Conservation (phyloP, 352 stramenopile species). For the Globisporangium recalcitrans region DNA sequence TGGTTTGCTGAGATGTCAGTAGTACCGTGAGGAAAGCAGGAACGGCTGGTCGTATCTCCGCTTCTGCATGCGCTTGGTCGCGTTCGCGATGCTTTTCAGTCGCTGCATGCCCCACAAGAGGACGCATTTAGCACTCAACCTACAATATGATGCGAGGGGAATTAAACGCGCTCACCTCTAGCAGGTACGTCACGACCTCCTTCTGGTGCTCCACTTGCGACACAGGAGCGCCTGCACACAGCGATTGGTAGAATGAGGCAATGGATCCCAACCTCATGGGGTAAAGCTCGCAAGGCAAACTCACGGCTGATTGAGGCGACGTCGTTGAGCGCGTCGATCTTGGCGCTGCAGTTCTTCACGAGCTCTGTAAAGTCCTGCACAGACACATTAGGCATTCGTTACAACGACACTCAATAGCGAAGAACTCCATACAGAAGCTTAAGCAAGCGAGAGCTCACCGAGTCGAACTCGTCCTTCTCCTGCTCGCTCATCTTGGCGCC, state of each 20-base stretch:
- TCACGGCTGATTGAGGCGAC: constrained; percentile 19
- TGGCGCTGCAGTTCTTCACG: constrained; percentile 58
- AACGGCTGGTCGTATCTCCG: constrained; percentile 61
- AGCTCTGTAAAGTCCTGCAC: constrained; percentile 64
- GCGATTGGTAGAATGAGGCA: background rate
- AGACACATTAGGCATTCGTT: background rate
- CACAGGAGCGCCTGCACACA: constrained; percentile 16
- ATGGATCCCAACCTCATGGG: background rate
- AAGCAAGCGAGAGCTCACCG: constrained; percentile 23
- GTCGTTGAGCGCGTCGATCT: constrained; percentile 53
- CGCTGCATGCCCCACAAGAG: too few relatives aligned
- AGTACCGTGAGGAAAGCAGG: constrained; percentile 51
- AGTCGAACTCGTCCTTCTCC: constrained; percentile 76
- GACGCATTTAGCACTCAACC: too few relatives aligned
- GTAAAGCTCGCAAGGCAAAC: background rate
- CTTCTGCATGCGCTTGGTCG: constrained; percentile 73
- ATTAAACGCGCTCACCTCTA: too few relatives aligned
- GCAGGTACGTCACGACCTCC: constrained; percentile 66
- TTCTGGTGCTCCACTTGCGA: constrained; percentile 47
- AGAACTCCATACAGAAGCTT: background rate
- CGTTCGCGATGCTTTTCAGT: constrained; percentile 55
- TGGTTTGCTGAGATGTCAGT: background rate
- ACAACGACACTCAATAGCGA: background rate
- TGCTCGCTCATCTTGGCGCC: constrained; percentile 55
- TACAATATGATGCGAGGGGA: too few relatives aligned